Base-by-base conservation (phyloP, 75 land plant genomes). In the Pinus albicaulis region DNA sequence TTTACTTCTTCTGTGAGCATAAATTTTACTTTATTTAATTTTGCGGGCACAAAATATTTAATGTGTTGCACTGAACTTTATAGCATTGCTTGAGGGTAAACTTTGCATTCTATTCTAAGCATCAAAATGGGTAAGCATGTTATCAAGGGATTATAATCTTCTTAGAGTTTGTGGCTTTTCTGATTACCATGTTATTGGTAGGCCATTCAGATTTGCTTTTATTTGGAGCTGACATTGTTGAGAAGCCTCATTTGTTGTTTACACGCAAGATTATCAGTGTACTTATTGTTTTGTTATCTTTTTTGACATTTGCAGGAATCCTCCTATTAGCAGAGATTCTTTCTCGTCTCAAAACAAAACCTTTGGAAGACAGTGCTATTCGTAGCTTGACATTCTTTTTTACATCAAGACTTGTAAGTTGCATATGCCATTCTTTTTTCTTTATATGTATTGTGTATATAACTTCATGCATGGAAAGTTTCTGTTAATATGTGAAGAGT, bases 321-420 rank as follows among this genome's bases (percentile, higher is more conserved):
- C 90, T 88, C 59, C 79, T 95, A 58, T 82, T 95, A 57, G 93
- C 85, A 38, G 96, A 95, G 82, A 25, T 93, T 52, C 83, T 94
- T 64, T 55, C 73, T 57, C 65, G 81, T 36, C 84, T 92, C 52
- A 74, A 64, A 55, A 72, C 77, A 41, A 85, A 84, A 77, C 88
- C 88, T 26, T 58, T 95, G 20, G 93, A 89, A 19, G 83, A 71
- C 41, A 72, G 85, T 72, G 71, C 87, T 1, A 61, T 93, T 57
- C 91, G 89, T 61, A 91, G 88, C 76, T 80, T 95, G 64, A 59
- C 88, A 22, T 58, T 20, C 8, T 95, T 95, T 73, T 95, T 91
- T 80, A 64, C 90, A 57, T 85, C 91, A 68, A 90, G 90, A 57
- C 82, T 95, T 89, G 98, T 95, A 70, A 88, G 93, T 82, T 55